Base-by-base conservation (phyloP, 352 stramenopile species). In the Phytophthora sp. region DNA sequence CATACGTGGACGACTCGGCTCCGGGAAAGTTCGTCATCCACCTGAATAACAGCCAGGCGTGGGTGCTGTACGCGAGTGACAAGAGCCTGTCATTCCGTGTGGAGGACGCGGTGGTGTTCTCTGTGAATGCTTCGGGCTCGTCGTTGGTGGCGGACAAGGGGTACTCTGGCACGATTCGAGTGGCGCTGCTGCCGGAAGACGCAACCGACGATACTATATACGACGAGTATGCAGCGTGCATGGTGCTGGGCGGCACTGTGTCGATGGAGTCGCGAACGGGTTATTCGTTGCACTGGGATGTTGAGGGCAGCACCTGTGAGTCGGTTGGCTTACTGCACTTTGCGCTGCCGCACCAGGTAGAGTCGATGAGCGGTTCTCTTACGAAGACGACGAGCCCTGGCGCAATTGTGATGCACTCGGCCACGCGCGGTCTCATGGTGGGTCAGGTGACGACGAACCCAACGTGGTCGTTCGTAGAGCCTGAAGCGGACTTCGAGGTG, bases 1-100 rank as follows among this genome's bases (percentile, higher is more conserved):
- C 69, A 3, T 72, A 67, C 36, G 57, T 87, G 13, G 72, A 84
- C 24, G 39, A 79, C 27, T 63, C 66, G 16, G 52, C 57, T 6
- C 54, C 76, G 7, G 77, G 74, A 53, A 91, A 90, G 66, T 88
- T 86, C 33, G 55, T 86, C 20, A 56, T 91, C 12, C 52, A 85
- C 39, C 62, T 92, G 29, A 75, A 76, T 66, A 94, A 91, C 68
- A 84, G 71, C 15, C 82, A 90, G 60, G 89, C 72, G 29, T 94
- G 86, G 86, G 79, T 94, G n/a, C 49, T 94, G 30, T 94, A 88
- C 55, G 57, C 80, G 1, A 86, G 72, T 36, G 68, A 76, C 41
- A 66, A 72, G 21, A 76, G 49, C 26, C 60, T 73, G 4, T 79
- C 62, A 4, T 76, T 89, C 38, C 76, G 60, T n/a, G 53, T 84